Evolutionary conservation across 768 basidiomycete genomes (phyloP).

Genomic region (Tephrocybe sp.): DNA sequence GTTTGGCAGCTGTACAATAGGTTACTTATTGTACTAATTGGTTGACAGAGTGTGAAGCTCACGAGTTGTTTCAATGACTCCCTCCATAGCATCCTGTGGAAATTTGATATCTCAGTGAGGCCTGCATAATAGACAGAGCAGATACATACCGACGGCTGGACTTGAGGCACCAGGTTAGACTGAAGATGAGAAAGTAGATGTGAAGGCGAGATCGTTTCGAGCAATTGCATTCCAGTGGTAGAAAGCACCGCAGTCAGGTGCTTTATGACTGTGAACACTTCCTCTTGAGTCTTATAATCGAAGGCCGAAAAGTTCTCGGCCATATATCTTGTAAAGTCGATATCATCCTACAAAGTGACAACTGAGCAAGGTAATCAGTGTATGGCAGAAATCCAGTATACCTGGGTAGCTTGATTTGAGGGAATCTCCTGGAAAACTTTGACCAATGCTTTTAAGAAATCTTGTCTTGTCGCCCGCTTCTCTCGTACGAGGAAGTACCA

Average conservation of each 20-base stretch:
- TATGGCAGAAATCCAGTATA: constrained; percentile 20
- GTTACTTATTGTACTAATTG: background rate
- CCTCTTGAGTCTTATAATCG: constrained; percentile 96
- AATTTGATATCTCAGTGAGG: background rate
- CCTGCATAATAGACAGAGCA: background rate
- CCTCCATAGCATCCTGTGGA: constrained; percentile 20
- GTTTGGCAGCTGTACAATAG: constrained; percentile 1
- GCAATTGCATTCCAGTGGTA: constrained; percentile 78
- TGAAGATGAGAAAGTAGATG: constrained; percentile 67
- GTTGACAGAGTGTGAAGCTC: background rate
- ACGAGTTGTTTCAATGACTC: constrained; percentile 12
- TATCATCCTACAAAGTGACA: constrained; percentile 57
- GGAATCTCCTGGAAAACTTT: constrained; percentile 80
- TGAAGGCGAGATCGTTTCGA: constrained; percentile 71
- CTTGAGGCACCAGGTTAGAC: constrained; percentile 21
- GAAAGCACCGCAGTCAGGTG: constrained; percentile 74
- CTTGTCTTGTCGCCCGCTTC: constrained; percentile 82
- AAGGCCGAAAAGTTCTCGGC: constrained; percentile 91
- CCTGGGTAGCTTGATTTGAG: constrained; percentile 57
- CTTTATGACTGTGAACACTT: constrained; percentile 83
- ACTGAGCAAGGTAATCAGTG: background rate
- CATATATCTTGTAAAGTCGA: constrained; percentile 89
- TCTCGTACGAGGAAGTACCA: constrained; percentile 94
- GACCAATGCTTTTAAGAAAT: constrained; percentile 82
- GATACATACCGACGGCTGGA: constrained; percentile 13